Base-by-base conservation (phyloP, 2,329 filamentous ascomycete genomes). In the Cladosporium sp. region DNA sequence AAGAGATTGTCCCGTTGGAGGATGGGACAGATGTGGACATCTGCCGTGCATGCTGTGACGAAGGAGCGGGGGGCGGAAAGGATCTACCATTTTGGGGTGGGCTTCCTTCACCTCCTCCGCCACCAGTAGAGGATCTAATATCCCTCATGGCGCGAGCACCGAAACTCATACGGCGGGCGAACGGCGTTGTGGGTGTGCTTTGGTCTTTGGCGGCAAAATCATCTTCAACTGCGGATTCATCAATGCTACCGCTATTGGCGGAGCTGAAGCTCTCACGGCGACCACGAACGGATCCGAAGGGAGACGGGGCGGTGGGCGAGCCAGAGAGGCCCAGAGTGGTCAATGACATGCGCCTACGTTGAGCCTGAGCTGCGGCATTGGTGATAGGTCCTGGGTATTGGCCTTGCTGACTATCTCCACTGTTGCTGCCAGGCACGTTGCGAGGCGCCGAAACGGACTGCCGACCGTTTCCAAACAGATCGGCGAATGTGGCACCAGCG, bases 141-240 rank as follows among this genome's bases (percentile, higher is more conserved):
- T 86, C 87, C 66, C 85, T 82, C 73, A 91, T 79, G 63, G 89
- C 89, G 72, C 91, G 85, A 60, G 88, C 88, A 60, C 93, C 92
- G 69, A 96, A 95, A 75, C 92, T 97, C 78, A 96, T 86, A 59
- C 92, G 88, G 65, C 92, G 87, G 59, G 83, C 83, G 70, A 92
- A 93, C 34, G 91, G 90, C 12, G 88, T 89, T 54, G 78, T 82
- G 34, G 90, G 86, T 37, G 77, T 70, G 57, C 74, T 73, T 52
- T 74, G 71, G 25, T 64, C 61, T n/a, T 77, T 72, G 20, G 61
- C 45, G 37, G 78, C 74, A 55, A 78, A 75, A 59, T 92, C 89
- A 61, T 90, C 87, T 57, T 60, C 72, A 60, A 80, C 77, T 13
- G 78, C 77, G 17, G 73, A 77, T 65, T 80, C 78, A 64, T 80